Percentiles rank a stretch among this genome's conserved stretches.
These are phyloP conservation scores for Voacanga thouarsii DNA, from an alignment of 257 asterid species.

Conservation along the genomic window DNA sequence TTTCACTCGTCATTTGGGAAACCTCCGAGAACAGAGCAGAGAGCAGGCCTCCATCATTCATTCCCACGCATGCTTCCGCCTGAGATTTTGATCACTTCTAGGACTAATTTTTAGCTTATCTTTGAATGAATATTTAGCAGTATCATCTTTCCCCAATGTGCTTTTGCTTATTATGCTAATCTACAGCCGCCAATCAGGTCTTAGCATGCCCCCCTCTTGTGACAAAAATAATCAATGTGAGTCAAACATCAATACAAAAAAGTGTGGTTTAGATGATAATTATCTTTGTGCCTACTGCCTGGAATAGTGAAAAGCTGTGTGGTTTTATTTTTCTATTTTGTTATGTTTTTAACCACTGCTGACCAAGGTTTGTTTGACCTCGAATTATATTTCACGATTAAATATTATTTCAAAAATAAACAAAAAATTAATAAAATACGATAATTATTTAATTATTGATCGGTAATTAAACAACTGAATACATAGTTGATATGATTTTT, in stretches of 20 bases:
- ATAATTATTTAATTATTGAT: no score
- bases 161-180: slow-evolving; percentile 2
- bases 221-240: neutral
- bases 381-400: no score
- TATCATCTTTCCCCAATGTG: slow-evolving; percentile 5
- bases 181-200: slow-evolving; percentile 16
- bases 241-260: neutral
- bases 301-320: neutral
- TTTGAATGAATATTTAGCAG: slow-evolving; percentile 8
- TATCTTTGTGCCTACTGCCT: neutral
- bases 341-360: neutral
- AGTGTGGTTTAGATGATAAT: neutral
- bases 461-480: no score
- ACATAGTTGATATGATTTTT: no score
- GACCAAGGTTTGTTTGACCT: no score
- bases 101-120: slow-evolving; percentile 19
- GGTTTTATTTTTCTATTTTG: slow-evolving; percentile 2
- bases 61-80: slow-evolving; percentile 25
- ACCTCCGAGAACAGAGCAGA: neutral
- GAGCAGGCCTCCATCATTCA: slow-evolving; percentile 14
- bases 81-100: slow-evolving; percentile 18
- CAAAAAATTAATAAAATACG: no score
- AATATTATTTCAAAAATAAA: no score
- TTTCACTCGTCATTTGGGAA: neutral
- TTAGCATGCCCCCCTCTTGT: neutral